phyloP scores from a whole-genome alignment of 768 basidiomycete genomes.

The Leccinum variicolor region DNA sequence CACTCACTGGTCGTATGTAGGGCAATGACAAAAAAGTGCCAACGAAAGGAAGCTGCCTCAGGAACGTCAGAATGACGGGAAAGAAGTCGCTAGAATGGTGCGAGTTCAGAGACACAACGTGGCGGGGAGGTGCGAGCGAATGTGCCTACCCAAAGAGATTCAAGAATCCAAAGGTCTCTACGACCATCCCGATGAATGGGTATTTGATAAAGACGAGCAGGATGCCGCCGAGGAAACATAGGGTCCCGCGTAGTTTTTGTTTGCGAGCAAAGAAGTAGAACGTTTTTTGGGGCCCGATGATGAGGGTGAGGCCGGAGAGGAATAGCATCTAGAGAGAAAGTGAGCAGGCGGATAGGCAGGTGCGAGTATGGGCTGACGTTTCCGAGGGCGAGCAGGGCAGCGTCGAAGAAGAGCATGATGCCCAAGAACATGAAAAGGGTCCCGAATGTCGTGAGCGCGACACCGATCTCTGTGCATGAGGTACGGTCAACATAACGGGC shows the following conservation, averaged over 20 bases:
- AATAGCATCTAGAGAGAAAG: conserved; percentile 71
- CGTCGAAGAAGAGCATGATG: conserved; percentile 95
- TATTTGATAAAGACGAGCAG: conserved; percentile 92
- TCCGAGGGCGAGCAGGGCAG: conserved; percentile 91
- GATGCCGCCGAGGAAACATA: conserved; percentile 87
- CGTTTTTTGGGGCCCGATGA: conserved; percentile 96
- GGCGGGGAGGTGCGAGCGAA: background rate
- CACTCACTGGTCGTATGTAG: conserved; percentile 75
- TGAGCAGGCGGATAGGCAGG: conserved; percentile 1
- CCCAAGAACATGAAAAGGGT: conserved; percentile 95
- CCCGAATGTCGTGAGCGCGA: conserved; percentile 94
- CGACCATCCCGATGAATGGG: conserved; percentile 89
- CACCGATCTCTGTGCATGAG: conserved; percentile 78
- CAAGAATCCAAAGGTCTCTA: conserved; percentile 96
- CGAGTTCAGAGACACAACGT: conserved; percentile 1
- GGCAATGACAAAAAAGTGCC: conserved; percentile 85
- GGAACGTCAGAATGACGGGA: conserved; percentile 96
- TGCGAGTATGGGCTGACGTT: conserved; percentile 68
- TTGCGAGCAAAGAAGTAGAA: conserved; percentile 97
- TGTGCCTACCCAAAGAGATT: conserved; percentile 86
- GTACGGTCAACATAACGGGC: background rate
- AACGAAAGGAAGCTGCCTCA: conserved; percentile 90
- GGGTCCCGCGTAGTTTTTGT: conserved; percentile 89
- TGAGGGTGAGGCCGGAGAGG: conserved; percentile 88
- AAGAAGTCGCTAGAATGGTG: conserved; percentile 81